These are phyloP conservation scores for Cupressus sempervirens DNA, from an alignment of 75 land plant species.

Conservation along the genomic window DNA sequence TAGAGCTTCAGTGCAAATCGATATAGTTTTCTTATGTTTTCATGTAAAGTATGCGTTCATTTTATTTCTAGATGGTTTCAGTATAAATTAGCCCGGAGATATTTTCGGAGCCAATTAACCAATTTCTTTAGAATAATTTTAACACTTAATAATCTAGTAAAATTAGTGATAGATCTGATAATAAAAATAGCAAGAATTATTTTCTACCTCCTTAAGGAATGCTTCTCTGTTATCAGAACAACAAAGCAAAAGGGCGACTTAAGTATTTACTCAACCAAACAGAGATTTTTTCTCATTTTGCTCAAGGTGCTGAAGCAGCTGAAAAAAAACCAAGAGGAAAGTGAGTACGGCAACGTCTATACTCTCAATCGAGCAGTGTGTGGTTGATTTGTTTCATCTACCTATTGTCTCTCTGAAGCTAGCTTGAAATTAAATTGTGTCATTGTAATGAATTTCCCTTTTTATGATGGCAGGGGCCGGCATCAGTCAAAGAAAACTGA, in stretches of 20 bases:
- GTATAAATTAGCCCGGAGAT: too few relatives aligned
- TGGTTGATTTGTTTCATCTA: not conserved
- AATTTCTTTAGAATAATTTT: not conserved
- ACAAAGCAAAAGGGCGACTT: conserved; percentile 80
- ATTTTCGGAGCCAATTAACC: too few relatives aligned
- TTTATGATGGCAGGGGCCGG: conserved; percentile 49
- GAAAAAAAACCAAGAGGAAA: conserved; percentile 54
- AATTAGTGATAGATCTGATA: not conserved
- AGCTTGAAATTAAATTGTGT: not conserved
- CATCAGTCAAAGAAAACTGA: conserved; percentile 89
- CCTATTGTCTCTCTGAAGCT: not conserved
- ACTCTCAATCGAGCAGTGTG: not conserved
- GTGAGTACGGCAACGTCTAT: conserved; percentile 15
- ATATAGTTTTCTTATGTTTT: not conserved
- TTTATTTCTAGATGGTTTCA: not conserved
- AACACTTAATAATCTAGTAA: not conserved
- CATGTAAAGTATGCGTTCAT: not conserved
- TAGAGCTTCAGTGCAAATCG: not conserved
- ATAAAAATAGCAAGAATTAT: not conserved
- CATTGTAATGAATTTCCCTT: not conserved
- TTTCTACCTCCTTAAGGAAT: not conserved
- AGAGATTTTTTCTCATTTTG: conserved; percentile 95
- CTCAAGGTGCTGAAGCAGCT: conserved; percentile 56
- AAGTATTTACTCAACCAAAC: conserved; percentile 90
- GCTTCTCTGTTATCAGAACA: conserved; percentile 44